Evolutionary conservation across 441 rosid genomes (phyloP).

Genomic region (Melastoma candidum): DNA sequence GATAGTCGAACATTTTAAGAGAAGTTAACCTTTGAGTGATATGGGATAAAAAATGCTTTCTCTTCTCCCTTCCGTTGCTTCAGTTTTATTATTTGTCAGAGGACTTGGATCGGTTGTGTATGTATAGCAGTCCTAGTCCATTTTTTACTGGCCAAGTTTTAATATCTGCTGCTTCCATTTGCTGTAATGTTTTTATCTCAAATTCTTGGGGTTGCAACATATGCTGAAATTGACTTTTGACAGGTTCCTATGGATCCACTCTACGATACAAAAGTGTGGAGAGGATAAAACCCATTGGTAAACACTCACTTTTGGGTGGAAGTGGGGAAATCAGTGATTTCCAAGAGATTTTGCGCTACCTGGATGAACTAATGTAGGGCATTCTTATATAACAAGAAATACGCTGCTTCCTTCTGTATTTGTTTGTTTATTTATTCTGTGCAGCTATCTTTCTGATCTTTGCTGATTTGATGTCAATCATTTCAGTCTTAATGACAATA

Average conservation of each 20-base stretch:
- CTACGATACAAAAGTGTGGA: constrained; percentile 83
- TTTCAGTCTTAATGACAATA: constrained; percentile 82
- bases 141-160: background rate
- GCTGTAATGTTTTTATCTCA: background rate
- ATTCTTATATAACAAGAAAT: constrained; percentile 2
- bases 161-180: background rate
- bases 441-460: background rate
- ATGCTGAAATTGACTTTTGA: constrained; percentile 4
- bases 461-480: constrained; percentile 11
- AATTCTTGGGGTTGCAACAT: too few species aligned
- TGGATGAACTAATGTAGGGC: constrained; percentile 86
- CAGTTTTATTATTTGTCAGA: too few species aligned
- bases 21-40: too few species aligned
- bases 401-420: background rate
- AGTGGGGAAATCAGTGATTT: constrained; percentile 97
- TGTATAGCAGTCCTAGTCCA: too few species aligned
- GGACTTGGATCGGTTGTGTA: too few species aligned
- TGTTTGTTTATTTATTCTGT: background rate
- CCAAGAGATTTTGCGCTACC: constrained; percentile 77
- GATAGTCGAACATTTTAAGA: too few species aligned
- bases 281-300: constrained; percentile 78
- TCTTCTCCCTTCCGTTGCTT: too few species aligned
- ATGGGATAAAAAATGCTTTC: too few species aligned
- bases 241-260: constrained; percentile 97
- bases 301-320: constrained; percentile 93